phyloP scores from a whole-genome alignment of 257 asterid species.

The Scutellaria galericulata region DNA sequence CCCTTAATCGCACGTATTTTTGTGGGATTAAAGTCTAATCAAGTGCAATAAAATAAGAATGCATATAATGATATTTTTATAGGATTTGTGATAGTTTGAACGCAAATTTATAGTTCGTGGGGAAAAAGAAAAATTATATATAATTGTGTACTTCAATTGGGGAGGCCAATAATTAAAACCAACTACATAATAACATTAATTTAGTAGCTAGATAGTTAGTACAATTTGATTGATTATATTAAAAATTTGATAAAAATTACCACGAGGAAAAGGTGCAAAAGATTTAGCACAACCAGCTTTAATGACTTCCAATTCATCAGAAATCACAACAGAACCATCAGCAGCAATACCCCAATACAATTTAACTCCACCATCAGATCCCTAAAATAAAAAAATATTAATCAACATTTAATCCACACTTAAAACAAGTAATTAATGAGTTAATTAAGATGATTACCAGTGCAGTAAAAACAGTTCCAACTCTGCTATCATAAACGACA shows the following conservation, averaged over 20 bases:
- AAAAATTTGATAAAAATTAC: constrained; percentile 34
- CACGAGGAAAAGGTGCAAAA: constrained; percentile 82
- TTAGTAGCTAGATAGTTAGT: too few relatives aligned
- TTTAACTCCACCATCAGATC: constrained; percentile 80
- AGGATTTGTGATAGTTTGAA: too few relatives aligned
- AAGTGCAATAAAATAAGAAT: too few relatives aligned
- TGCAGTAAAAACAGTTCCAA: constrained; percentile 75
- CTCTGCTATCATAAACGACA: constrained; percentile 69
- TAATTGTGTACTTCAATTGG: too few relatives aligned
- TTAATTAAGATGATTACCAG: constrained; percentile 44
- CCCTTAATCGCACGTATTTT: too few relatives aligned
- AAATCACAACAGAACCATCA: constrained; percentile 88
- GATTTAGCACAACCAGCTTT: constrained; percentile 86
- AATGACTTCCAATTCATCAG: constrained; percentile 68
- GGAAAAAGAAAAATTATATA: too few relatives aligned
- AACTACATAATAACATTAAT: too few relatives aligned
- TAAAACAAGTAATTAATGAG: too few relatives aligned
- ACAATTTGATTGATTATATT: not conserved
- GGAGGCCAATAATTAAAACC: too few relatives aligned
- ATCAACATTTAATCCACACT: not conserved
- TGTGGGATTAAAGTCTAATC: too few relatives aligned
- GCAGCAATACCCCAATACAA: constrained; percentile 88
- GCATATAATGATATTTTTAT: too few relatives aligned
- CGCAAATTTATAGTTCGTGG: too few relatives aligned
- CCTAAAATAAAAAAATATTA: constrained; percentile 38